Evolutionary conservation across 2,329 filamentous ascomycete species (phyloP).

Genomic region (Trichoderma sp.): DNA sequence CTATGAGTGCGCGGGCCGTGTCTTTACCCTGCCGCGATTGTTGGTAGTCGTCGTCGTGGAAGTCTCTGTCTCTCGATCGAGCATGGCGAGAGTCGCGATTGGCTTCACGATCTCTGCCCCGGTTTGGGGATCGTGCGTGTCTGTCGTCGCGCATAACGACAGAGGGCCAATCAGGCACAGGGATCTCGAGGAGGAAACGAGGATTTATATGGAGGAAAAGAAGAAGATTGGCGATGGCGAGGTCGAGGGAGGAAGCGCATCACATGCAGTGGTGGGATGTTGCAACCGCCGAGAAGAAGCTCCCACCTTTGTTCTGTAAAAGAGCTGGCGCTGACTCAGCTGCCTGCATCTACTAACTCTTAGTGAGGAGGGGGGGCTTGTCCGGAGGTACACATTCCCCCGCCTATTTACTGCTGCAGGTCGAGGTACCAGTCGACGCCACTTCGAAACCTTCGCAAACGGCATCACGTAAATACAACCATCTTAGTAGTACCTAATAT

Average conservation of each 20-base stretch:
- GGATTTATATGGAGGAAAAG: not conserved
- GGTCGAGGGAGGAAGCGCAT: not conserved
- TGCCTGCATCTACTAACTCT: not conserved
- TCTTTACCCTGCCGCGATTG: slow-evolving; percentile 51
- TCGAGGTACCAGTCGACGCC: not conserved
- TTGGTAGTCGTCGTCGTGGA: slow-evolving; percentile 39
- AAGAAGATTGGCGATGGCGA: not conserved
- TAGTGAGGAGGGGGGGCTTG: not conserved
- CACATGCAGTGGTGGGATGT: not conserved
- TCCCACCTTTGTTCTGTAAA: not conserved
- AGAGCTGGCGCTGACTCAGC: not conserved
- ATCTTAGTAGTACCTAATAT: too few species aligned
- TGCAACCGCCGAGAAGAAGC: not conserved
- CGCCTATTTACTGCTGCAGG: not conserved
- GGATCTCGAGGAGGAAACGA: not conserved
- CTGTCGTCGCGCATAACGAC: slow-evolving; percentile 46
- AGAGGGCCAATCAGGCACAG: slow-evolving; percentile 22
- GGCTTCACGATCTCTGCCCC: slow-evolving; percentile 25
- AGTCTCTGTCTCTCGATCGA: slow-evolving; percentile 26
- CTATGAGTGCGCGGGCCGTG: slow-evolving; percentile 34
- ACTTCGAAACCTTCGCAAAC: slow-evolving; percentile 9
- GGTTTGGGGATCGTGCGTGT: slow-evolving; percentile 31
- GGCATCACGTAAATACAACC: not conserved
- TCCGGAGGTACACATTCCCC: not conserved
- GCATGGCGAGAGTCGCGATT: slow-evolving; percentile 18